phyloP scores from a whole-genome alignment of 2,329 filamentous ascomycete genomes.

The Penicillium sp. region DNA sequence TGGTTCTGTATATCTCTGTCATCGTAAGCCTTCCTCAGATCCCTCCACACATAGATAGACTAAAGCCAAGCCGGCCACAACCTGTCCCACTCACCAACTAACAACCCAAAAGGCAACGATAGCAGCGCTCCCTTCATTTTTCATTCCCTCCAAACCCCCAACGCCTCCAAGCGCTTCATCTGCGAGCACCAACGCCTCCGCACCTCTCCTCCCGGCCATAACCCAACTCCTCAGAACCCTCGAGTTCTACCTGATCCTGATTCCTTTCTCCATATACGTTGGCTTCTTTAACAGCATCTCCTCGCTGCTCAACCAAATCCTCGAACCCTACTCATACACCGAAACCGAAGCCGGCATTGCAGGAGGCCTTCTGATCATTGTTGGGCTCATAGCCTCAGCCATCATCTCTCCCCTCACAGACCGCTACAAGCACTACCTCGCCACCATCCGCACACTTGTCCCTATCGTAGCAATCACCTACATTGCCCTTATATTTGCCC shows the following conservation, averaged over 20 bases:
- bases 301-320: conserved; percentile 79
- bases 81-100: background rate
- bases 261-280: conserved; percentile 77
- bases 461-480: conserved; percentile 67
- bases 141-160: conserved; percentile 67
- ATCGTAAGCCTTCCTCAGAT: no score
- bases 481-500: conserved; percentile 73
- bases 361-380: conserved; percentile 78
- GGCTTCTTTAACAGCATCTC: conserved; percentile 90
- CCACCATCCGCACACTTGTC: conserved; percentile 62
- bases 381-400: conserved; percentile 70
- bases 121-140: conserved; percentile 65
- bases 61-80: conserved; percentile 9
- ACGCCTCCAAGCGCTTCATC: conserved; percentile 68
- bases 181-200: no score
- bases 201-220: no score
- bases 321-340: conserved; percentile 73
- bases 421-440: conserved; percentile 68
- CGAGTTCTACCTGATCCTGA: conserved; percentile 72
- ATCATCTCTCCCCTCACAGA: conserved; percentile 74
- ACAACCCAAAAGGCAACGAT: conserved; percentile 50
- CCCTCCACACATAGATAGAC: no score
- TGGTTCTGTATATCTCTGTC: conserved; percentile 76
- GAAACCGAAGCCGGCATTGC: conserved; percentile 81
- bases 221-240: no score